Evolutionary conservation across 2,329 filamentous ascomycete genomes (phyloP), one percentile per base, ranked within the genome.

Genomic region (Aspergillus transmontanensis): DNA sequence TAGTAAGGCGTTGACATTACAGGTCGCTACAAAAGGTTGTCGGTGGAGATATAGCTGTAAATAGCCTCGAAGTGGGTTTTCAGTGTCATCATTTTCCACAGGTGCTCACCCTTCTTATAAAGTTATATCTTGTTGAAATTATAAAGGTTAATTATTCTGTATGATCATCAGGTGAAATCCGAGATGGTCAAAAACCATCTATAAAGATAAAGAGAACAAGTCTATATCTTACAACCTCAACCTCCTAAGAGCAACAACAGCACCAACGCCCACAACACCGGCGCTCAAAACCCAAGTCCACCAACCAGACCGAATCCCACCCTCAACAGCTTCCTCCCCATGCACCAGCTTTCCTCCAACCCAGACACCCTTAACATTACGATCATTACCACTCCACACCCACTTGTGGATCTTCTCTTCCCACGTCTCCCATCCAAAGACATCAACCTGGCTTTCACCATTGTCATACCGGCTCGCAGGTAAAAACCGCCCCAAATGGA

Each of bases 341-440:
- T 97, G 93, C 55, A 97, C 95, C 76, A 96, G 78, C 66, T 88
- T 81, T 3, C 95, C 95, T 74, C 85, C 88, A 1, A 98, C 93
- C 94, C 94, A 99, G 6, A 99, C 95, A 69, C 85, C 88, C 71
- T 85, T 85, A 3, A 93, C 94, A 77, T 98, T 98, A 69, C 94
- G 84, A 79, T 98, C 95, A 81, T 98, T 94, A 0, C 95, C 95
- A 68, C 87, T 91, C 79, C 91, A 99, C 65, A 98, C 83, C 95
- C 95, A 99, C 83, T 99, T 99, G 58, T 92, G 91, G 12, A 98
- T 80, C 72, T 83, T 87, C 72, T 98, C 92, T 45, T 90, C 87
- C 92, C 91, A 96, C n/a, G 74, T 86, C 84, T 98, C 94, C 86
- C 90, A 93, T 1, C 93, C 94, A 81, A 97, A 99, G 0, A 97